Evolutionary conservation across 1,284 basidiomycete genomes (phyloP).

Genomic region (Sanghuangporus baumii): DNA sequence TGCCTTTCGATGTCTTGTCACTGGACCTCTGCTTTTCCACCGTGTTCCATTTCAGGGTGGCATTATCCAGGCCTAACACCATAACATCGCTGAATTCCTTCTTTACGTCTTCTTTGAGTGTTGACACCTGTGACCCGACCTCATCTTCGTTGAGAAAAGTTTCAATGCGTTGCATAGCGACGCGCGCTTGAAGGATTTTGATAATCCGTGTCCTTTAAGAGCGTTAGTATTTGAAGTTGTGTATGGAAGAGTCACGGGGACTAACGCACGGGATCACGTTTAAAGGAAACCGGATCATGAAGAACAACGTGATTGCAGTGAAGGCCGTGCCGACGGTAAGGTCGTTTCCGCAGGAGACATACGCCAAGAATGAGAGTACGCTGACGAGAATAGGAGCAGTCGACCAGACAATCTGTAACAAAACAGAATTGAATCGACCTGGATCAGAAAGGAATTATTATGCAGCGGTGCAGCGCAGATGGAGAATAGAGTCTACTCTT

Average conservation of each 20-base stretch:
- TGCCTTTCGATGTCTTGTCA: constrained; percentile 17
- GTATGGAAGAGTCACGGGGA: constrained; percentile 40
- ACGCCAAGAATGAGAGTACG: constrained; percentile 61
- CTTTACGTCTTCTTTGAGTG: constrained; percentile 45
- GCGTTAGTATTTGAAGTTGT: constrained; percentile 34
- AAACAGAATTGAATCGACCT: constrained; percentile 48
- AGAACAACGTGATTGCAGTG: constrained; percentile 67
- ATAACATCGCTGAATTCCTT: background rate
- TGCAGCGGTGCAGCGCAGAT: background rate
- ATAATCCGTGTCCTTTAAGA: background rate
- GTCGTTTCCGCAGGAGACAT: constrained; percentile 57
- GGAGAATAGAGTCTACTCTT: constrained; percentile 38
- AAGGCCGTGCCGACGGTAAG: constrained; percentile 65
- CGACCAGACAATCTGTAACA: constrained; percentile 61
- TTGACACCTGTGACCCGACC: constrained; percentile 65
- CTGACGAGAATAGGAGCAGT: constrained; percentile 65
- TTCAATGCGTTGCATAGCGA: constrained; percentile 77
- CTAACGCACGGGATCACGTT: constrained; percentile 57
- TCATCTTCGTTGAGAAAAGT: constrained; percentile 82
- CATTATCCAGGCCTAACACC: constrained; percentile 54
- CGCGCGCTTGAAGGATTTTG: constrained; percentile 48
- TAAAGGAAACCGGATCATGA: constrained; percentile 68
- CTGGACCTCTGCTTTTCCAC: constrained; percentile 32
- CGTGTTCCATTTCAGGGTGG: constrained; percentile 69
- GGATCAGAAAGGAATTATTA: background rate